phyloP scores from a whole-genome alignment of 73 alveolate species.

The Paramecium sonneborni region DNA sequence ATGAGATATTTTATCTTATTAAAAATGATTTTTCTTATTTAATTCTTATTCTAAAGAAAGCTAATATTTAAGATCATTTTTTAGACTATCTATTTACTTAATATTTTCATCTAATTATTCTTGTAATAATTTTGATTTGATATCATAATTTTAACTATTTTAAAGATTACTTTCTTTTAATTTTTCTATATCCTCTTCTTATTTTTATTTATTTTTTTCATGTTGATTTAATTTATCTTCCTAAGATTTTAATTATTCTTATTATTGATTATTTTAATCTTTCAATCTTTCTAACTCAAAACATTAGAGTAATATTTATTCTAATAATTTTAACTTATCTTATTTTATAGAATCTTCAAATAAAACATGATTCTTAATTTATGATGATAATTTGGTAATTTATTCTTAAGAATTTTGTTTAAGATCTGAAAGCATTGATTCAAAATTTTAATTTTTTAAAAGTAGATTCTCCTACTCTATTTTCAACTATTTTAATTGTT shows the following conservation, averaged over 20 bases:
- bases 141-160: background rate
- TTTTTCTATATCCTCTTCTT: background rate
- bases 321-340: background rate
- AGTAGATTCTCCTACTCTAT: background rate
- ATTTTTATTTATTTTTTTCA: too few relatives aligned
- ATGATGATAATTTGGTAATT: background rate
- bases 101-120: background rate
- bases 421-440: background rate
- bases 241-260: background rate
- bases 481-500: background rate
- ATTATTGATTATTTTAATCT: background rate
- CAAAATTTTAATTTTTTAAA: background rate
- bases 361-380: background rate
- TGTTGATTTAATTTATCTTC: background rate
- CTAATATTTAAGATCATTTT: background rate
- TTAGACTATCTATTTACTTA: background rate
- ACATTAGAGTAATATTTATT: background rate
- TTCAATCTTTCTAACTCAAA: background rate
- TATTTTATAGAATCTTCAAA: background rate
- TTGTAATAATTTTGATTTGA: background rate
- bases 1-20: background rate
- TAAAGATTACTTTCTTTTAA: background rate
- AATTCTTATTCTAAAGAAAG: background rate
- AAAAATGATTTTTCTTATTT: background rate
- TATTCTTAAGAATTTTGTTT: background rate